A percentile compares a stretch with the other conserved stretches of the same genome.
Conservation (phyloP, 768 basidiomycete species). For the Sporobolomyces pararoseus region DNA sequence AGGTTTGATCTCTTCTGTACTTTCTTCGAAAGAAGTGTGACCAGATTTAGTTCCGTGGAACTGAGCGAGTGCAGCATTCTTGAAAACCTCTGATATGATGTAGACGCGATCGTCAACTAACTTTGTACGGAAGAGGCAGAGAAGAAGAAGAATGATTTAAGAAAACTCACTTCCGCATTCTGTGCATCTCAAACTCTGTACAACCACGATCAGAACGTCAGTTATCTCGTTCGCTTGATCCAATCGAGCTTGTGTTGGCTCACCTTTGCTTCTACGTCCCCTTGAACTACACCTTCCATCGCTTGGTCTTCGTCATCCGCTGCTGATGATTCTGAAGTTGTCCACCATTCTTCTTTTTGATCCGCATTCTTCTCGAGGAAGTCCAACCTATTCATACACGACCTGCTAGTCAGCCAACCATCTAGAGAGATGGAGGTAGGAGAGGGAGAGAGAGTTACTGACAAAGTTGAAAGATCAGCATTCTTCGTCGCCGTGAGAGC, state of each 20-base stretch:
- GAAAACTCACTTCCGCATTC: slow-evolving; percentile 41
- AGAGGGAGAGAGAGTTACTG: slow-evolving; percentile 2
- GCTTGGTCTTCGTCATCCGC: slow-evolving; percentile 26
- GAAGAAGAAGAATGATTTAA: too few relatives aligned
- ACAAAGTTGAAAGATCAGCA: slow-evolving; percentile 12
- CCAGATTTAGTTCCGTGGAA: slow-evolving; percentile 60
- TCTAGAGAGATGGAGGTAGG: slow-evolving; percentile 1
- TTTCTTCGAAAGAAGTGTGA: slow-evolving; percentile 93
- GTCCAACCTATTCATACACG: slow-evolving; percentile 49
- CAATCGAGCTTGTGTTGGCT: neutral
- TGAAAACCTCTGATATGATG: slow-evolving; percentile 62
- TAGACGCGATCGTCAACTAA: neutral
- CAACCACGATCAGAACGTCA: neutral
- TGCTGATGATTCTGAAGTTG: slow-evolving; percentile 42
- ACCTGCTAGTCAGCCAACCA: neutral
- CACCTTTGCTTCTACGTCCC: slow-evolving; percentile 48
- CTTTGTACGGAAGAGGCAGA: neutral
- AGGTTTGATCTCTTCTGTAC: slow-evolving; percentile 92
- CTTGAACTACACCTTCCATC: slow-evolving; percentile 58
- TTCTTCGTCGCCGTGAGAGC: slow-evolving; percentile 2
- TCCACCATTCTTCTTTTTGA: slow-evolving; percentile 12
- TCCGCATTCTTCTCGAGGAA: slow-evolving; percentile 26
- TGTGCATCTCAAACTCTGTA: slow-evolving; percentile 39
- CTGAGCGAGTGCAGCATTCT: slow-evolving; percentile 67
- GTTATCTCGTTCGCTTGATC: neutral